phyloP scores from a whole-genome alignment of 192 early-diverging fungal genomes.

The Coemansia guatemalensis region DNA sequence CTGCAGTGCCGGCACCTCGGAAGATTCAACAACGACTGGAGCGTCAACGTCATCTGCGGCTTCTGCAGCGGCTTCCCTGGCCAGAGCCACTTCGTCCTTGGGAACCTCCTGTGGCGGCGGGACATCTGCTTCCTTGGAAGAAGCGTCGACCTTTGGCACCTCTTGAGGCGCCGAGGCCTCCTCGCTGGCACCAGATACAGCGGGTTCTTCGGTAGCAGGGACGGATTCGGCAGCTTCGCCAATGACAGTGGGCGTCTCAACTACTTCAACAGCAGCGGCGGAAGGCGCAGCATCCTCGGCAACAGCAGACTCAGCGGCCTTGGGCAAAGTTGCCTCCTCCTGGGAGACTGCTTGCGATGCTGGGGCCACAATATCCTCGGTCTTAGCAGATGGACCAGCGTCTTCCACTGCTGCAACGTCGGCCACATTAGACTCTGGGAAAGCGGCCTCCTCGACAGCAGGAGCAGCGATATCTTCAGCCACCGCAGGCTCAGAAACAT shows the following conservation, averaged over 20 bases:
- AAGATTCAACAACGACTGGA: background rate
- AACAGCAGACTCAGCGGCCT: background rate
- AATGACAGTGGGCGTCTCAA: background rate
- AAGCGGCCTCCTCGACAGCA: slow-evolving; percentile 8
- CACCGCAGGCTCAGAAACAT: background rate
- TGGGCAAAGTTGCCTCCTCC: background rate
- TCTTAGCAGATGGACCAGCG: background rate
- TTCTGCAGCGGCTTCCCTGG: background rate
- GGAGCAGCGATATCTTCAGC: slow-evolving; percentile 3
- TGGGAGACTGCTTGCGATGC: no score
- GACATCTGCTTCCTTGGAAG: slow-evolving; percentile 2
- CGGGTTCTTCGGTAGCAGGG: background rate
- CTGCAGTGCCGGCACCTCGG: background rate
- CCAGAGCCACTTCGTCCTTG: background rate
- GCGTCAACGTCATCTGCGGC: background rate
- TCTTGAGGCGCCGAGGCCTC: background rate
- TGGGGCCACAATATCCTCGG: background rate
- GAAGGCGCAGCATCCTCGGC: background rate
- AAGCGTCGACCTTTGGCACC: background rate
- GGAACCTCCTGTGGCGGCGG: background rate
- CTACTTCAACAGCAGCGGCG: background rate
- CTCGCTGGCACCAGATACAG: background rate
- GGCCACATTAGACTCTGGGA: no score
- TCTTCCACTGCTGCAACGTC: background rate
- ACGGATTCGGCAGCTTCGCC: background rate